Evolutionary conservation across 2,329 filamentous ascomycete species (phyloP), one percentile per base, ranked within the genome.

Genomic region (Aspergillus persii): DNA sequence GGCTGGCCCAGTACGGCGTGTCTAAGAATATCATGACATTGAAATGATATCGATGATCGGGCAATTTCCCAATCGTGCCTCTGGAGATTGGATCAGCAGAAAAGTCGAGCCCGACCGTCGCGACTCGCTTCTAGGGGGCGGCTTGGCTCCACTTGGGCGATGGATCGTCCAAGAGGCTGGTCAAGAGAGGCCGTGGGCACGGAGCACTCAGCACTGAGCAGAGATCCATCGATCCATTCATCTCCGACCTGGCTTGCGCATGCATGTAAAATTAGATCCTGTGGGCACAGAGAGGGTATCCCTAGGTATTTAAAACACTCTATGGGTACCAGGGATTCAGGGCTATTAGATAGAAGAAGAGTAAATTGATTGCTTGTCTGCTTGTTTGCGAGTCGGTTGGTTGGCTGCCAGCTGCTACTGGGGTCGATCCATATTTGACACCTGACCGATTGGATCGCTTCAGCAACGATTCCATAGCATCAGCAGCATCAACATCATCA

Each of bases 131-230:
- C 8, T 47, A 47, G 9, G 44, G 44, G 26, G 18, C 36, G 44
- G 44, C 44, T 8, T 47, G 44, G 44, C 47, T 60, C 56, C 53
- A 60, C 58, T 54, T 54, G 26, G 41, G 54, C 59, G 41, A 53
- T 51, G 54, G 59, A 63, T 61, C 59, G 59, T 58, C 61, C 61
- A 58, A 61, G 56, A 61, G 61, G 58, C 51, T 63, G 61, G 60
- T 61, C 30, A 51, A 36, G 50, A 53, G 56, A 49, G 56, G 41
- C 36, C 36, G 36, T 41, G 36, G 30, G 36, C 33, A 36, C 11
- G 33, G 33, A 36, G 33, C 33, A 39, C 18, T 23, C 18, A 39
- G 12, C 12, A 39, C 36, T 31, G 36, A 11, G 6, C 7, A 33
- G 18, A 23, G 26, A 23, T 47, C 44, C 44, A 27, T 47, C 8